Evolutionary conservation across 495 filamentous ascomycete genomes (phyloP), one percentile per base, ranked within the genome.

Genomic region (Aspergillus baeticus): DNA sequence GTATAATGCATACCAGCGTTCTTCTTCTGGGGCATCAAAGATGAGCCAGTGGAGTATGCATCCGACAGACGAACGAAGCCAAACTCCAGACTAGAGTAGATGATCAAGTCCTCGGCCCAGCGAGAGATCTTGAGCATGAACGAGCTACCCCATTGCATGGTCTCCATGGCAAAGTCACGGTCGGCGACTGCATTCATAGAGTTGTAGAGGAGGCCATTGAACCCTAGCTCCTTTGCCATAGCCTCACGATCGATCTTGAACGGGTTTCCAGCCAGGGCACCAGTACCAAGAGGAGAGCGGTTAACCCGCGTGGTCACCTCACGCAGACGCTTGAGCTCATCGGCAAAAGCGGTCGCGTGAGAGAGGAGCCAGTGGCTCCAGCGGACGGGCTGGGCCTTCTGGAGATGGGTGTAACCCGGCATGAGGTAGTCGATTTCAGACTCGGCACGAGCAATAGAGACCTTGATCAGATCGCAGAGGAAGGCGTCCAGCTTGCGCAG

Each of bases 1-100:
- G n/a, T n/a, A n/a, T n/a, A 51, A 36, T 13, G 57, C 60, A 33
- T 36, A 69, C 64, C 71, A 29, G 73, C 72, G 57, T 79, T 77
- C 77, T 85, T 84, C 78, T 96, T 96, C 78, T 98, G 91, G 41
- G 92, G 92, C 92, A 96, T 96, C 38, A 96, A 73, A 15, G 85
- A 90, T 56, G 83, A 87, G 34, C 91, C 92, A 1, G 91, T 96
- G 6, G 83, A 85, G 69, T 95, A 96, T 2, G 89, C 88, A 65
- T 96, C 92, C 7, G 91, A 91, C 22, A 96, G 74, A 50, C 82
- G 80, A 39, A 96, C 84, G 66, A 91, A 96, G 44, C 87, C 84
- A 62, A 95, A 96, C 70, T 96, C 92, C 55, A 82, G 74, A 38
- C 84, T 84, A 37, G 81, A 87, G 79, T 94, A 96, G 72, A 94